Evolutionary conservation across 2,329 filamentous ascomycete genomes (phyloP).

Genomic region (Rhinocladiella similis): DNA sequence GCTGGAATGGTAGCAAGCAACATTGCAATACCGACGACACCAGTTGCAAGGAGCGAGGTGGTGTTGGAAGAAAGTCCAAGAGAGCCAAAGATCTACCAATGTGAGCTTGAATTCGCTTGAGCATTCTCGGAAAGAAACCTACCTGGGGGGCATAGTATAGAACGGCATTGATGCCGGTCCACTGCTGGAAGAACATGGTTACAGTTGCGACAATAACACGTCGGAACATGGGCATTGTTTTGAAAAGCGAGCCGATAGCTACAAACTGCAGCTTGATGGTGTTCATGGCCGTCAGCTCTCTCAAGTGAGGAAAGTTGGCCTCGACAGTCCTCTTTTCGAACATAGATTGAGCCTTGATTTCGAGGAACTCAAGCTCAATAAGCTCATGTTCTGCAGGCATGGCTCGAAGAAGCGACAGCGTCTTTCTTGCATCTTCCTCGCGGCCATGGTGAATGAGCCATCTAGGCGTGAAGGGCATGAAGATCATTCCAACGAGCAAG

Average conservation of each 20-base stretch:
- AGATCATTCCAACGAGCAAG: conserved; percentile 38
- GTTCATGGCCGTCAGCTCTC: conserved; percentile 61
- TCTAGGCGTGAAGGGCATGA: conserved; percentile 57
- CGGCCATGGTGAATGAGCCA: conserved; percentile 70
- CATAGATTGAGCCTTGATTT: conserved; percentile 75
- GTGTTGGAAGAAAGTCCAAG: conserved; percentile 39
- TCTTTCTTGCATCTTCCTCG: conserved; percentile 66
- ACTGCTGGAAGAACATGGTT: conserved; percentile 46
- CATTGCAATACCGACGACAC: conserved; percentile 42
- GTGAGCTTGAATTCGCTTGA: conserved; percentile 13
- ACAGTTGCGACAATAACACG: conserved; percentile 38
- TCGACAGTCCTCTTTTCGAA: conserved; percentile 73
- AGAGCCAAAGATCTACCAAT: conserved; percentile 36
- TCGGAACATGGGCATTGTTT: conserved; percentile 48
- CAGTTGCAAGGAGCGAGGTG: conserved; percentile 40
- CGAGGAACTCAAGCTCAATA: conserved; percentile 63
- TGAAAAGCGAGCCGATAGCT: conserved; percentile 38
- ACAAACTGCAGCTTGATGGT: conserved; percentile 65
- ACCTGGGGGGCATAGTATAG: conserved; percentile 40
- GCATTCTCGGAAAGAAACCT: conserved; percentile 4
- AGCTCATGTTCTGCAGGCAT: conserved; percentile 30
- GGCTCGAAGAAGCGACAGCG: conserved; percentile 64
- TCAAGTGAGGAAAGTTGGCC: conserved; percentile 67
- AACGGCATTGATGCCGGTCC: conserved; percentile 51
- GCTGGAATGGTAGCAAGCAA: conserved; percentile 43